phyloP scores from a whole-genome alignment of 2,329 filamentous ascomycete species.

The Hypoxylon sp. region DNA sequence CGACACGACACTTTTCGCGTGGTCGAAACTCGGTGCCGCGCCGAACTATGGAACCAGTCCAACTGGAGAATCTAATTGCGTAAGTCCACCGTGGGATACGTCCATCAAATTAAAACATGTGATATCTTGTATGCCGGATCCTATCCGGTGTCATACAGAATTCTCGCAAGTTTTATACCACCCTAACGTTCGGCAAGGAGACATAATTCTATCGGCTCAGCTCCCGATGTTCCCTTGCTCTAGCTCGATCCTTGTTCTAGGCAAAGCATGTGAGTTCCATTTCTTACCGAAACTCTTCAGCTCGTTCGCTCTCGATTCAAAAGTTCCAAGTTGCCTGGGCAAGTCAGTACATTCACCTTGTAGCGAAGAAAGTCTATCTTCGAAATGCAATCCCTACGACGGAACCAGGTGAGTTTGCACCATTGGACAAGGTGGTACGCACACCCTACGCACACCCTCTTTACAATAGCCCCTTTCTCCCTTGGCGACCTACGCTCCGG shows the following conservation, averaged over 20 bases:
- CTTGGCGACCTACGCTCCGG: slow-evolving; percentile 6
- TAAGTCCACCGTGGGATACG: neutral
- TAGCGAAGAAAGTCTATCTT: neutral
- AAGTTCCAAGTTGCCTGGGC: slow-evolving; percentile 3
- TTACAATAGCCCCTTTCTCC: neutral
- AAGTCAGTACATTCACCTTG: slow-evolving; percentile 7
- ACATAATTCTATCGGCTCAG: neutral
- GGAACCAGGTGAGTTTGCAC: neutral
- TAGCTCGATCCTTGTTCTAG: neutral
- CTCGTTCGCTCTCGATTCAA: slow-evolving; percentile 8
- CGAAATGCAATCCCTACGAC: neutral
- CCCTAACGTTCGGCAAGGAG: neutral
- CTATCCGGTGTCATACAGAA: slow-evolving; percentile 13
- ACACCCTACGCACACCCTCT: neutral
- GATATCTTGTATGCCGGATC: neutral
- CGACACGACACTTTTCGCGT: slow-evolving; percentile 10
- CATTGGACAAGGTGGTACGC: neutral
- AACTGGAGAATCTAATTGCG: slow-evolving; percentile 2
- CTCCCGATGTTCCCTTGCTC: neutral
- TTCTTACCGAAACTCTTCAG: slow-evolving; percentile 2
- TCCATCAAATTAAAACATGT: neutral
- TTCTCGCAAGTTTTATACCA: slow-evolving; percentile 14
- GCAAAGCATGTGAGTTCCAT: slow-evolving; percentile 2
- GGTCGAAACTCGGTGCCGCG: slow-evolving; percentile 6
- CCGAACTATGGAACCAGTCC: slow-evolving; percentile 6